Base-by-base conservation (phyloP, 345 rosid species). In the Lepidium aucheri region DNA sequence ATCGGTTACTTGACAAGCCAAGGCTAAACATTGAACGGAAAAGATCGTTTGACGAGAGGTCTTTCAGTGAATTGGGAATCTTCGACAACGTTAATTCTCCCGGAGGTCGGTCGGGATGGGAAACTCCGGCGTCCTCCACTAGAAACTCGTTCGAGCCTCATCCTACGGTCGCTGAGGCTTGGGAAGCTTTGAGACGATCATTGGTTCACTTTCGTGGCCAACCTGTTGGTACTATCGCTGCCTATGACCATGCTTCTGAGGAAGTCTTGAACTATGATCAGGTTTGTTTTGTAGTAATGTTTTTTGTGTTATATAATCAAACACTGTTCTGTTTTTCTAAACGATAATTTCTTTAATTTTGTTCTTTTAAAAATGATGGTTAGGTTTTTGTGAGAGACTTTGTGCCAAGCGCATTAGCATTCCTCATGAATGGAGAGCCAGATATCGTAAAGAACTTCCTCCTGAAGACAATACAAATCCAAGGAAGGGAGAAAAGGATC, bases 211-310 rank as follows among this genome's bases (percentile, higher is more conserved):
- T 81, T 71, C 83, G 87, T 68, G 81, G 83, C 74, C 97, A 88
- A 73, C 94, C 98, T 0, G 90, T 90, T 55, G 97, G 98, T 54
- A 90, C 97, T 47, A 78, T 93, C 17, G 98, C 96, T 3, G 98
- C 98, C 0, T 66, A 67, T 67, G 98, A 93, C 74, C 98, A 90
- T 82, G 97, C 96, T 73, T 86, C 98, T 0, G 97, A 93, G 67
- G 98, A 93, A 76, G 95, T 90, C 59, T 74, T 93, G 76, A 93
- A 93, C 78, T 93, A 93, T 74, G 98, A 93, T 76, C 98, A 93
- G 97, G 98, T 93, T 62, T 40, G 9, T 0, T 38, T 45, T 4
- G 36, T 0, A 4, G 9, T 1, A 35, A 9, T 20, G 46, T 56
- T 38, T 1, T 56, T 38, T 1, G 61, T 20, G 32, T 18, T 18